Evolutionary conservation across 108 stramenopile species (phyloP), one percentile per base, ranked within the genome.

Genomic region (Cyclotella atomus): DNA sequence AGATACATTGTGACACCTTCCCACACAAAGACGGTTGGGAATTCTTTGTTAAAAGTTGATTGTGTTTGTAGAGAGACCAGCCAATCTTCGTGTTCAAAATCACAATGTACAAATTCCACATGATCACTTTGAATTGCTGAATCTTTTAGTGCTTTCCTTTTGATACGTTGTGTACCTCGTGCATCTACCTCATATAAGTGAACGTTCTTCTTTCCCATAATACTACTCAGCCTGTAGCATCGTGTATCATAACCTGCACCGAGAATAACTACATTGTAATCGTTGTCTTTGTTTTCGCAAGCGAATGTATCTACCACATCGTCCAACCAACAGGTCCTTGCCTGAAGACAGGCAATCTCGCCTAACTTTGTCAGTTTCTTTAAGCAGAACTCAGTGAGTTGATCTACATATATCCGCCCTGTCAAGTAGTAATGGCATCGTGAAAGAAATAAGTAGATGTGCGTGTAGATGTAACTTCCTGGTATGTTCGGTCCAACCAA

Each of bases 201-300:
- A 1, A 60, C 60, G 53, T 72, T 55, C 1, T 72, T 3, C 15
- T 50, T 49, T n/a, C 34, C 1, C 47, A 47, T 30, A 38, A 62
- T 35, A 24, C 60, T 44, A 35, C 27, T 2, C 7, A 72, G 61
- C 19, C 71, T 34, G 43, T 72, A 72, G 61, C 71, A 72, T 43
- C 71, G 33, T 36, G 71, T 72, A 28, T 72, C 71, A 35, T 52
- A 72, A 21, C 71, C 71, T 20, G 71, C 71, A 9, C 71, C 71
- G 23, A 72, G 71, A 52, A 72, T 72, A 12, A 72, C 71, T 16
- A 72, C 71, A 55, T 72, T 72, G 43, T 50, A 62, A 15, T 23
- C 12, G 24, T 16, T 27, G 9, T 61, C 71, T 16, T 50, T 3
- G 28, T 64, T 21, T 49, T 35, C 44, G 12, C 34, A 33, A 14